Evolutionary conservation across 2,329 filamentous ascomycete species (phyloP).

Genomic region (Sporothrix globosa): DNA sequence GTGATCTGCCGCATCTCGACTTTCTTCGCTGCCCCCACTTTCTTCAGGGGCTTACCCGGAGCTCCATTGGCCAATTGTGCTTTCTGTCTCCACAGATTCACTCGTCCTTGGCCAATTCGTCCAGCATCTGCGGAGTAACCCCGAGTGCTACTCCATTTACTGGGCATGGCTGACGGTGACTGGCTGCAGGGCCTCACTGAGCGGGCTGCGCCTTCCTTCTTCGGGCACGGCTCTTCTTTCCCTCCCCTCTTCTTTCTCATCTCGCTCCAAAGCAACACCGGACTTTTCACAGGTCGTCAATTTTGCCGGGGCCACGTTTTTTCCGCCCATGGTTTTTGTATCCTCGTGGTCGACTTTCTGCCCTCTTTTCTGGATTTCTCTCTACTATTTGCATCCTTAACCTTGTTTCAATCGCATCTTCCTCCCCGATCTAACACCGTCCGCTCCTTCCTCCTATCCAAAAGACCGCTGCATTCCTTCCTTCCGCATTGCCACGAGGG

Average conservation of each 20-base stretch:
- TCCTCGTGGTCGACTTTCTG: neutral
- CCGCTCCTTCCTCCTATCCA: slow-evolving; percentile 1
- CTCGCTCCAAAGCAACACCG: slow-evolving; percentile 3
- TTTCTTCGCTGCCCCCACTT: slow-evolving; percentile 3
- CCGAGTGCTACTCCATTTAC: slow-evolving; percentile 20
- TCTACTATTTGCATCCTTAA: neutral
- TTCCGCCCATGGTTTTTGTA: slow-evolving; percentile 15
- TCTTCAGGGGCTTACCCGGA: slow-evolving; percentile 33
- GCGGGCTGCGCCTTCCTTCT: slow-evolving; percentile 19
- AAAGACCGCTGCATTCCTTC: neutral
- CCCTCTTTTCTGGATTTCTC: slow-evolving; percentile 16
- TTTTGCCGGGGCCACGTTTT: slow-evolving; percentile 27
- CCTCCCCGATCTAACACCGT: neutral
- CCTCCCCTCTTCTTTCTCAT: slow-evolving; percentile 1
- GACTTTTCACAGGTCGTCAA: slow-evolving; percentile 18
- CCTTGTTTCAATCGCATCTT: neutral
- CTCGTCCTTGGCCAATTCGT: neutral
- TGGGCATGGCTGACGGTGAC: neutral
- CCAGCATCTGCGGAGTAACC: slow-evolving; percentile 19
- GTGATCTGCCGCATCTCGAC: no score
- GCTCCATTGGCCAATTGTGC: slow-evolving; percentile 32
- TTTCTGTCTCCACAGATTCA: neutral
- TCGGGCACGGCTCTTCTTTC: slow-evolving; percentile 6
- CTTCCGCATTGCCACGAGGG: slow-evolving; percentile 16
- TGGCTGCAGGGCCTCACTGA: neutral